A percentile compares a stretch with the other conserved stretches of the same genome.
Evolutionary conservation across 257 asterid species (phyloP).

Genomic region (Ilex aquifolium): DNA sequence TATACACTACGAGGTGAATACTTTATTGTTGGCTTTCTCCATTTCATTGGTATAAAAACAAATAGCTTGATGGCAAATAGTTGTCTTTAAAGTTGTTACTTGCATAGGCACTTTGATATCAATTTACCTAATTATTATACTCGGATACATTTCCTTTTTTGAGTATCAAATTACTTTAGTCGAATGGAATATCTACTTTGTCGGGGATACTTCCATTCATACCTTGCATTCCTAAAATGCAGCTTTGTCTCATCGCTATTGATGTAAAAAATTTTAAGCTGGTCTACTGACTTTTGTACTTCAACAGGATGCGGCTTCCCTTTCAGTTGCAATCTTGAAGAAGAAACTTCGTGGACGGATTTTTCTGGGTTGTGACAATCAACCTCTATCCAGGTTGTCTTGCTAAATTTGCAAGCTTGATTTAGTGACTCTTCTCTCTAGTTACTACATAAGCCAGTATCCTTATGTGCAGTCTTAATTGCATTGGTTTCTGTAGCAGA

Average conservation of each 20-base stretch:
- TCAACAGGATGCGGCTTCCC: slow-evolving; percentile 86
- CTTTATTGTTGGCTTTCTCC: not conserved
- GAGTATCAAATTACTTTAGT: too few species aligned
- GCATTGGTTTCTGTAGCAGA: not conserved
- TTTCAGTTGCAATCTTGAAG: slow-evolving; percentile 58
- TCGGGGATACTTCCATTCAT: too few species aligned
- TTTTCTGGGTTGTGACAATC: slow-evolving; percentile 88
- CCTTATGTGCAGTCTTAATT: not conserved
- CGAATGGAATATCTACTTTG: too few species aligned
- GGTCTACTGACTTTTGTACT: slow-evolving; percentile 4
- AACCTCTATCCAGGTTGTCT: slow-evolving; percentile 85
- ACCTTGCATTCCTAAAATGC: too few species aligned
- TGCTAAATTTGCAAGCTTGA: not conserved
- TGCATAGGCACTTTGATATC: too few species aligned
- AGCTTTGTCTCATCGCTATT: too few species aligned
- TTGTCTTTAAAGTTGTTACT: too few species aligned
- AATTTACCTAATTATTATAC: too few species aligned
- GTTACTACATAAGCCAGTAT: not conserved
- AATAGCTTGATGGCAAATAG: too few species aligned
- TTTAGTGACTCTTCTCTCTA: not conserved
- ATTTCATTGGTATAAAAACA: too few species aligned
- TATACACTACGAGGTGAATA: slow-evolving; percentile 85
- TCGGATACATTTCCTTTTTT: too few species aligned
- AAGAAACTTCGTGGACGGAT: slow-evolving; percentile 54
- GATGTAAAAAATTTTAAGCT: too few species aligned